Conservation (phyloP, 805 yeast genomes). For the Maudiozyma pseudohumilis region DNA sequence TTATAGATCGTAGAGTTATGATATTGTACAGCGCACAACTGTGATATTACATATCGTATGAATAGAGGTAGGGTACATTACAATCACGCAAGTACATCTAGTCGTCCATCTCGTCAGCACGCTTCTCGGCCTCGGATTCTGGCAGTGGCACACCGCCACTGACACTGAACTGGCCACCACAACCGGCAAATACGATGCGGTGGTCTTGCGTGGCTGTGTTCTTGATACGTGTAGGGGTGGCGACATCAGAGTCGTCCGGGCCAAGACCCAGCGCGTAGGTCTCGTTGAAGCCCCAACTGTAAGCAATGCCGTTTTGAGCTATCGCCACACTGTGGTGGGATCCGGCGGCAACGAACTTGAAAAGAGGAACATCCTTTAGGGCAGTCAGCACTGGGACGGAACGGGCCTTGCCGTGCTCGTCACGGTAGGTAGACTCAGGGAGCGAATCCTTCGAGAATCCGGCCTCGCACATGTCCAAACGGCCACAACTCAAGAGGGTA, state of each 20-base stretch:
- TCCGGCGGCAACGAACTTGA: conserved; percentile 63
- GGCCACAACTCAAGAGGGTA: conserved; percentile 74
- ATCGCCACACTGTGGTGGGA: conserved; percentile 89
- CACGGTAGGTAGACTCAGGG: conserved; percentile 65
- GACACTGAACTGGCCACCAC: conserved; percentile 94
- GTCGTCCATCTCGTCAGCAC: conserved; percentile 42
- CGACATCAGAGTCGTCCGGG: conserved; percentile 77
- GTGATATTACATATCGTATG: too few relatives aligned
- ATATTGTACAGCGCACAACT: too few relatives aligned
- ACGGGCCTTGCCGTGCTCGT: conserved; percentile 70
- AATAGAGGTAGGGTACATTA: too few relatives aligned
- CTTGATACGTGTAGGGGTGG: conserved; percentile 75
- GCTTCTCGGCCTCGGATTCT: conserved; percentile 29
- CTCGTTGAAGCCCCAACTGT: conserved; percentile 97
- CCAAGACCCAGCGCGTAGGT: conserved; percentile 96
- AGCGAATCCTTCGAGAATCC: conserved; percentile 62
- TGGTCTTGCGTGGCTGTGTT: conserved; percentile 88
- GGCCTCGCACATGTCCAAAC: conserved; percentile 86
- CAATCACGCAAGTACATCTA: too few relatives aligned
- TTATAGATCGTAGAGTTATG: too few relatives aligned
- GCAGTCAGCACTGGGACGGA: conserved; percentile 80
- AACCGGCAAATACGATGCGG: conserved; percentile 64
- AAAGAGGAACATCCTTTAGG: conserved; percentile 46
- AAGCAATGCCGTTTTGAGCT: conserved; percentile 72
- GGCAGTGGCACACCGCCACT: conserved; percentile 54